phyloP scores from a whole-genome alignment of 352 stramenopile species.

The Stramenopiles sp. region DNA sequence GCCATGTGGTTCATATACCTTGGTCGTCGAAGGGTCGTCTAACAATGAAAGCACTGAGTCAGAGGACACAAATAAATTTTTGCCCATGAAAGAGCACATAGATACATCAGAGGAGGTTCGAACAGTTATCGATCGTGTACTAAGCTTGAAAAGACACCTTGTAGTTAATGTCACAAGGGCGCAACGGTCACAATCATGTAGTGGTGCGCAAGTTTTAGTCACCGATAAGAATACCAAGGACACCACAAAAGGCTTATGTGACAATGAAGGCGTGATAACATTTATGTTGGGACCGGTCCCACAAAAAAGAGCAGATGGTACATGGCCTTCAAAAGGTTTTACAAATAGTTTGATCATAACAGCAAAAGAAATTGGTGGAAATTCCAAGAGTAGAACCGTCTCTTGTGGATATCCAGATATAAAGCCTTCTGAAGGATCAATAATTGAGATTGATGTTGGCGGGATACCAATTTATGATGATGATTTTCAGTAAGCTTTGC shows the following conservation, averaged over 20 bases:
- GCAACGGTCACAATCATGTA: not conserved
- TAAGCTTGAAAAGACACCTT: not conserved
- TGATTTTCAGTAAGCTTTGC: not conserved
- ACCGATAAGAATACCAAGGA: not conserved
- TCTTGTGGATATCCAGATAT: not conserved
- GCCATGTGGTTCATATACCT: conserved; percentile 1
- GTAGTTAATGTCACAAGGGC: not conserved
- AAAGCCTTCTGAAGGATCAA: not conserved
- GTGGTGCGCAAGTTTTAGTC: not conserved
- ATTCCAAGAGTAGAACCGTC: not conserved
- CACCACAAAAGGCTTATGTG: not conserved
- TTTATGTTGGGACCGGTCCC: not conserved
- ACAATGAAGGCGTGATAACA: not conserved
- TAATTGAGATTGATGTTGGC: not conserved
- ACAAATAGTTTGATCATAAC: not conserved
- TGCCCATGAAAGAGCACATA: conserved; percentile 2
- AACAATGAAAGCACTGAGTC: not conserved
- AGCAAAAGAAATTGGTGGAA: not conserved
- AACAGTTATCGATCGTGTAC: conserved; percentile 1
- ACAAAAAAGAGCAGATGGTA: not conserved
- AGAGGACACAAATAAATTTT: not conserved
- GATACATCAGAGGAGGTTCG: conserved; percentile 6
- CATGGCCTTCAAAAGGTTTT: not conserved
- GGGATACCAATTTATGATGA: not conserved
- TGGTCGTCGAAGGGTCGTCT: not conserved